Conservation (phyloP, 768 basidiomycete species). For the Polyporus arcularius region DNA sequence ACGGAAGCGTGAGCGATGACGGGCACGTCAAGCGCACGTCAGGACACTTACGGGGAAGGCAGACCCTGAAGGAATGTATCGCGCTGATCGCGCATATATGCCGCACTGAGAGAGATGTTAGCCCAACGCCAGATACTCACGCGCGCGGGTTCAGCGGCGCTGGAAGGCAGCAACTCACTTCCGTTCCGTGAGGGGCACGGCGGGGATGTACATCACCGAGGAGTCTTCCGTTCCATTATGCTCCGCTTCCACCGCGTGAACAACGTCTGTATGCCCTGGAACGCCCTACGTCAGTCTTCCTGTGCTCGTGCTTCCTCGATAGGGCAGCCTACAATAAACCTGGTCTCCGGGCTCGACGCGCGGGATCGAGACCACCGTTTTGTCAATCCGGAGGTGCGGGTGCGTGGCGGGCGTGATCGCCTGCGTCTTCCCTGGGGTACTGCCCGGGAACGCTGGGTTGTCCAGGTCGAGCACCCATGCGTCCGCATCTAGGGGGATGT, state of each 20-base stretch:
- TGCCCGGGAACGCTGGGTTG: conserved; percentile 29
- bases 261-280: conserved; percentile 38
- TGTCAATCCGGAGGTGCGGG: conserved; percentile 63
- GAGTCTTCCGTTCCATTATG: conserved; percentile 58
- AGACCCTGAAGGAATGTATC: conserved; percentile 58
- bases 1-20: conserved; percentile 19
- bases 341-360: conserved; percentile 74
- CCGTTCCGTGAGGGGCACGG: conserved; percentile 62
- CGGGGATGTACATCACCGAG: conserved; percentile 77
- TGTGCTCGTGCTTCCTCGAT: background rate
- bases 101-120: conserved; percentile 35
- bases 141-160: too few species aligned
- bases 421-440: conserved; percentile 36
- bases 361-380: conserved; percentile 68
- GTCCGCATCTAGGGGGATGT: conserved; percentile 22
- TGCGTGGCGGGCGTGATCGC: conserved; percentile 53
- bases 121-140: too few species aligned
- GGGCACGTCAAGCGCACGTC: background rate
- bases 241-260: conserved; percentile 50
- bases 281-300: background rate
- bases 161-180: conserved; percentile 30
- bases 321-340: conserved; percentile 52
- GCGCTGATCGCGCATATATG: conserved; percentile 63
- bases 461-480: conserved; percentile 31
- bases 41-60: conserved; percentile 53